Conservation (phyloP, 305 asterid genomes). For the Fraxinus latifolia region DNA sequence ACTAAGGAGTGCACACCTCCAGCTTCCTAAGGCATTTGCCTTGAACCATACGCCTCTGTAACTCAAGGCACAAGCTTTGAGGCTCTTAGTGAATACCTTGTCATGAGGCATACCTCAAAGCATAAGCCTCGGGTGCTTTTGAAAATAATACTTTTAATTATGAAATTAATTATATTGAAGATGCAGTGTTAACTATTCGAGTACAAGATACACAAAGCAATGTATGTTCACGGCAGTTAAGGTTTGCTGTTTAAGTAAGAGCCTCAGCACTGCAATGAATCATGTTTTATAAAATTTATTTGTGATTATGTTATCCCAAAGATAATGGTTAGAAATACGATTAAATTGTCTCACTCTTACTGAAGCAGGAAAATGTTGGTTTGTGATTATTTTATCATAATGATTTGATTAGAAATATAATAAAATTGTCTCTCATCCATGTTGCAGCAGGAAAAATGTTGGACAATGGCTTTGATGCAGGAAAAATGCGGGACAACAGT, state of each 20-base stretch:
- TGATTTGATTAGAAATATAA: neutral
- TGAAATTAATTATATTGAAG: neutral
- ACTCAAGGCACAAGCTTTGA: neutral
- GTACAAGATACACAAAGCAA: neutral
- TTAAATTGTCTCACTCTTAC: neutral
- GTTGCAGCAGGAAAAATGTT: constrained; percentile 53
- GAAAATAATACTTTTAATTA: neutral
- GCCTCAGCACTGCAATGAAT: neutral
- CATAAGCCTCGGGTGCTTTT: neutral
- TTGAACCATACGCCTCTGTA: neutral
- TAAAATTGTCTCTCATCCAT: neutral
- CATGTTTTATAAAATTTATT: neutral
- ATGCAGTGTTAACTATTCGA: neutral
- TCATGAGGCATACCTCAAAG: neutral
- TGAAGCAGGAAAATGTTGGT: constrained; percentile 28
- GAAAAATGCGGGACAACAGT: constrained; percentile 52
- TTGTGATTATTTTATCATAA: neutral
- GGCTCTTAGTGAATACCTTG: neutral
- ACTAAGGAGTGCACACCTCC: neutral
- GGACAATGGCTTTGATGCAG: constrained; percentile 49
- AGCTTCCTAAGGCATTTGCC: neutral
- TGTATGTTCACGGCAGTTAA: neutral
- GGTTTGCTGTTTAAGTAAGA: neutral
- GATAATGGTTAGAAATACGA: neutral
- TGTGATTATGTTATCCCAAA: neutral